Evolutionary conservation across 306 rosid species (phyloP), one percentile per base, ranked within the genome.

Genomic region (Cicer yamashitae): DNA sequence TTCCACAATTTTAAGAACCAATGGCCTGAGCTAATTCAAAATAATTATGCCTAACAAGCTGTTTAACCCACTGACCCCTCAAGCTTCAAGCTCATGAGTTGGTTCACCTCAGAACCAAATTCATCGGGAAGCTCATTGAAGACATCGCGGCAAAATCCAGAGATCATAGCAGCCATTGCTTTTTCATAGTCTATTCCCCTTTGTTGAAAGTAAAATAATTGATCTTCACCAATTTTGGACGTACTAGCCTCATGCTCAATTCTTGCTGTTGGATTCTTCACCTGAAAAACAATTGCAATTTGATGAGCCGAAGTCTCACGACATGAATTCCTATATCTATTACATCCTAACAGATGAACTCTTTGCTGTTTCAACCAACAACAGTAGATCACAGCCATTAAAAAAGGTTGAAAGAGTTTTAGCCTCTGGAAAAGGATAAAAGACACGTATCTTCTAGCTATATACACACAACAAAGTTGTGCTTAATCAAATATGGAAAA

Each of bases 131-230:
- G 98, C 84, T 93, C 97, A 56, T 93, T 91, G 71, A 93, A 93
- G 76, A 93, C 98, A 47, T 89, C 98, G 40, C 88, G 91, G 75
- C 98, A 93, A 77, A 93, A 93, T 54, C 98, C 97, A 58, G 96
- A 91, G 71, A 93, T 93, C 98, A 93, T 93, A 67, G 98, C 98
- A 70, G 98, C 97, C 97, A 91, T 93, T 81, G 98, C 98, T 54
- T 78, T 93, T 72, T 91, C 98, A 60, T 91, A 88, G 68, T 89
- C 96, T 34, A 93, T 91, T 81, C 98, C 98, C 80, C 98, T 93
- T 61, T 93, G 98, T 74, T 93, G 98, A 80, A 93, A 91, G 83
- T 93, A 93, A 68, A 93, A 91, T 62, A 93, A 86, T 63, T 93
- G 97, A 75, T 93, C 98, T 87, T 93, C 98, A 13, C 98, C 92